Percentiles rank a stretch among this genome's conserved stretches.
phyloP scores from a whole-genome alignment of 1,284 basidiomycete genomes.

The Cutaneotrichosporon sp. region DNA sequence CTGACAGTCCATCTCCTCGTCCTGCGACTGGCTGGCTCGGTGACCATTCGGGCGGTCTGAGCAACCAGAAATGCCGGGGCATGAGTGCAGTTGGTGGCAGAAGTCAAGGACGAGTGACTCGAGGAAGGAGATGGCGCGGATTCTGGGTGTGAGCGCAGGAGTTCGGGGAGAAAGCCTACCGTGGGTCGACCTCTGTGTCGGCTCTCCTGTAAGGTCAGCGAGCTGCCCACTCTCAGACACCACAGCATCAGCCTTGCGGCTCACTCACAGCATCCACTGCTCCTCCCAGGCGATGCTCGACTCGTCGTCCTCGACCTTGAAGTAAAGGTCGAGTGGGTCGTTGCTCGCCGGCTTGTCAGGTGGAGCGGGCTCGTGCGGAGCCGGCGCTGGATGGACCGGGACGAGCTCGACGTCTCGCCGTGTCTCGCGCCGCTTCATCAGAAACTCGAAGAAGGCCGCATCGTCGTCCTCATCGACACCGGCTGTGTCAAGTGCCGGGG shows the following conservation, averaged over 20 bases:
- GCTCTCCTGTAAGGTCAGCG: background rate
- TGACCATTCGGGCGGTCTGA: background rate
- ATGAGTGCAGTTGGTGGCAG: conserved; percentile 20
- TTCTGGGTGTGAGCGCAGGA: conserved; percentile 13
- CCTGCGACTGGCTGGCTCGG: background rate
- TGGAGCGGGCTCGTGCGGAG: background rate
- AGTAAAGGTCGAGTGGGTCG: conserved; percentile 4
- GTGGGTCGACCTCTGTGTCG: background rate
- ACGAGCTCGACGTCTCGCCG: background rate
- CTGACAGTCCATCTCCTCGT: background rate
- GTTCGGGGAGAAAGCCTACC: background rate
- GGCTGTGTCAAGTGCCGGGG: background rate
- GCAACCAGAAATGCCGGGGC: background rate
- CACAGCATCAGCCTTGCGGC: too few species aligned
- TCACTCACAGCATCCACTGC: background rate
- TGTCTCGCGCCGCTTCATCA: background rate
- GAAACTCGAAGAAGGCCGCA: conserved; percentile 1
- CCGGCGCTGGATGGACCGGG: background rate
- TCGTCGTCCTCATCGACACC: conserved; percentile 1
- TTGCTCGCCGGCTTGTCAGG: background rate
- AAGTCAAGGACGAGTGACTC: conserved; percentile 24
- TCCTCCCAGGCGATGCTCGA: background rate
- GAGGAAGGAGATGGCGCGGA: conserved; percentile 25
- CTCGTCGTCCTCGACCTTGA: background rate
- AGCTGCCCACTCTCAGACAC: too few species aligned